Percentiles rank a stretch among this genome's conserved stretches.
phyloP scores from a whole-genome alignment of 768 basidiomycete genomes.

The Daedaleopsis nitida region DNA sequence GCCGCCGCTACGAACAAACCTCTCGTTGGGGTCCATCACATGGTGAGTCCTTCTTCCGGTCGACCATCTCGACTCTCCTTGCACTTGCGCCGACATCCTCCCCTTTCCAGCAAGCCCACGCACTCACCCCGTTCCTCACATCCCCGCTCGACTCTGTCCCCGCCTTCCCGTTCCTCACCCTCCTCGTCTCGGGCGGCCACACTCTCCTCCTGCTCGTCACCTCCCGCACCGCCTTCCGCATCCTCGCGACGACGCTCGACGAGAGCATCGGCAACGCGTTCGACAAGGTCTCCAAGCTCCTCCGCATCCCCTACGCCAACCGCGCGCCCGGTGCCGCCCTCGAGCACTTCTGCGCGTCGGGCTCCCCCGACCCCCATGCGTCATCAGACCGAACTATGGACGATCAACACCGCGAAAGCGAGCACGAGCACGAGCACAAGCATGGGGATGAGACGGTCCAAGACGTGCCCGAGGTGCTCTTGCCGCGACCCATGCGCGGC shows the following conservation, averaged over 20 bases:
- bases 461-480: conserved; percentile 2
- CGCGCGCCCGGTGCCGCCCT: conserved; percentile 80
- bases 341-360: conserved; percentile 65
- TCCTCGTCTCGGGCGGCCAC: conserved; percentile 94
- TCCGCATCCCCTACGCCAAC: conserved; percentile 64
- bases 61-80: conserved; percentile 54
- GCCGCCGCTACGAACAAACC: conserved; percentile 80
- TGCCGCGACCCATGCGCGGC: conserved; percentile 44
- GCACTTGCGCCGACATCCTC: too few species aligned
- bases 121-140: conserved; percentile 80
- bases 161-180: conserved; percentile 81
- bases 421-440: too few species aligned
- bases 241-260: conserved; percentile 76
- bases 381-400: too few species aligned
- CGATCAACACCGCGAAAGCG: too few species aligned
- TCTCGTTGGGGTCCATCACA: conserved; percentile 90
- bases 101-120: conserved; percentile 81
- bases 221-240: conserved; percentile 57
- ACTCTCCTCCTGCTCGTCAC: conserved; percentile 81
- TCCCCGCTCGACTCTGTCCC: conserved; percentile 44
- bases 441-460: too few species aligned
- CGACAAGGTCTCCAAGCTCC: conserved; percentile 78
- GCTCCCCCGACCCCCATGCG: too few species aligned
- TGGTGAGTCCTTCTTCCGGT: conserved; percentile 54
- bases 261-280: conserved; percentile 78